These are phyloP conservation scores for Populus hybrid DNA, from an alignment of 441 rosid species.

Conservation along the genomic window DNA sequence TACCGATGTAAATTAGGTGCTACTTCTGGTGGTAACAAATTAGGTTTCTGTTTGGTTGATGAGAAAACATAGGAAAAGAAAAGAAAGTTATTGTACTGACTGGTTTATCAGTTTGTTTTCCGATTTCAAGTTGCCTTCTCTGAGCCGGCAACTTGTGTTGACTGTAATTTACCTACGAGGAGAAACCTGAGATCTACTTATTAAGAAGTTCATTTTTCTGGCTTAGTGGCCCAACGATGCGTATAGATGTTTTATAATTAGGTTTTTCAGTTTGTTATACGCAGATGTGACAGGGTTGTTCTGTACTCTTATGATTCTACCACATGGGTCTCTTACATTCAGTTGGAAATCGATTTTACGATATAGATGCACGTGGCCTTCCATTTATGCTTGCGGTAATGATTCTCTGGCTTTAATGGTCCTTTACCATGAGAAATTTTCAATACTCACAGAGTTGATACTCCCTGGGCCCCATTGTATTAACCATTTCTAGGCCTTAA, in stretches of 20 bases:
- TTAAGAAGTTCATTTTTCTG: neutral
- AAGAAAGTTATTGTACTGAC: no score
- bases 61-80: no score
- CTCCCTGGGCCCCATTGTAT: neutral
- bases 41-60: no score
- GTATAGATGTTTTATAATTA: neutral
- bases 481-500: neutral
- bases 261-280: neutral
- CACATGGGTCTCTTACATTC: neutral
- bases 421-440: neutral
- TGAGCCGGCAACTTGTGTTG: neutral
- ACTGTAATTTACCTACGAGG: neutral
- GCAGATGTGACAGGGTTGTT: neutral
- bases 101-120: no score
- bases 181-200: neutral
- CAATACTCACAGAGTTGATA: neutral
- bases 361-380: neutral
- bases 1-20: no score
- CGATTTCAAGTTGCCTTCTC: no score
- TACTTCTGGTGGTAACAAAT: no score
- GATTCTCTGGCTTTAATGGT: neutral
- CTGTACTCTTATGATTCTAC: neutral
- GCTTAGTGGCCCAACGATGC: neutral
- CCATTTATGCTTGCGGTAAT: neutral
- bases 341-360: neutral